These are phyloP conservation scores for Oryza longistaminata DNA, from an alignment of 176 grass and related monocot genomes.

Conservation along the genomic window DNA sequence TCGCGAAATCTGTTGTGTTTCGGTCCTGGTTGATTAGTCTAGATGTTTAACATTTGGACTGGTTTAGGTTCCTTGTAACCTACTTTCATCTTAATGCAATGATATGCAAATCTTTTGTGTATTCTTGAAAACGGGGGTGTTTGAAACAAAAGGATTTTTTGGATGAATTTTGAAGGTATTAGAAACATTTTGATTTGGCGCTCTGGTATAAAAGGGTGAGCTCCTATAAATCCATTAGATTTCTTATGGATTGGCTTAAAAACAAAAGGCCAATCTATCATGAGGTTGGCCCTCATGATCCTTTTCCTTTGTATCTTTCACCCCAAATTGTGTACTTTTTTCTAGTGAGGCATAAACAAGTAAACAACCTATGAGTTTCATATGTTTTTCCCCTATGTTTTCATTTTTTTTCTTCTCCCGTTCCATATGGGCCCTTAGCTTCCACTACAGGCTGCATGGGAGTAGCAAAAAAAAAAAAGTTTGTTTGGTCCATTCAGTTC, in stretches of 20 bases:
- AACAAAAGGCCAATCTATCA: neutral
- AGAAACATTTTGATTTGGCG: neutral
- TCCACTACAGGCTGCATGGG: slow-evolving; percentile 27
- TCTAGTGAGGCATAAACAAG: neutral
- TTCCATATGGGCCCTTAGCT: neutral
- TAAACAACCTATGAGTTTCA: neutral
- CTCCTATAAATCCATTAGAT: neutral
- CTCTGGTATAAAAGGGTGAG: neutral
- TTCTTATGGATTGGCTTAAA: neutral
- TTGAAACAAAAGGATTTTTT: neutral
- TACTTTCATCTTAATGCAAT: neutral
- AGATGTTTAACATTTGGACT: neutral
- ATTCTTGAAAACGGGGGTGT: neutral
- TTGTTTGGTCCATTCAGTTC: neutral
- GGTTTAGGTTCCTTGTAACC: no score
- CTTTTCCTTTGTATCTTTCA: neutral
- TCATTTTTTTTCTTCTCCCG: neutral
- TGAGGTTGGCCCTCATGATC: neutral
- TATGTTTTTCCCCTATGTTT: neutral
- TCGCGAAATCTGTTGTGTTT: neutral
- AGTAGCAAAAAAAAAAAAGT: neutral
- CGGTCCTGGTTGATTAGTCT: neutral
- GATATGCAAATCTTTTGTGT: neutral
- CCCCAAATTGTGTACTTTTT: neutral
- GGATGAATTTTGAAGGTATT: neutral